Evolutionary conservation across 2,329 filamentous ascomycete species (phyloP).

Genomic region (Fusarium sterilihyphosum): DNA sequence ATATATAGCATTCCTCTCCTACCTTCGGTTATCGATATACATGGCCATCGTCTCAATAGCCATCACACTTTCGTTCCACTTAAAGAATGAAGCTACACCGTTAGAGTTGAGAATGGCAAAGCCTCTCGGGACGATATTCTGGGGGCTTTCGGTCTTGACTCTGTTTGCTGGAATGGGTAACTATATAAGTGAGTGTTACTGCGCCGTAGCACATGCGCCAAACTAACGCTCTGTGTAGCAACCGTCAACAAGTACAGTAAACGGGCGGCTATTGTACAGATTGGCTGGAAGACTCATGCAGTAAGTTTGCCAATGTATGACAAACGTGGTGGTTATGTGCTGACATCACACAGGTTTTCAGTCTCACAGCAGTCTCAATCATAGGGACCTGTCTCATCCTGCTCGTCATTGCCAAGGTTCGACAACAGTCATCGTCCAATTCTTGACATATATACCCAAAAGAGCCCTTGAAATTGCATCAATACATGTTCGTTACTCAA

Average conservation of each 20-base stretch:
- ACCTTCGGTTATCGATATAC: conserved; percentile 88
- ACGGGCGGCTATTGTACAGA: conserved; percentile 86
- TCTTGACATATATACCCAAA: conserved; percentile 2
- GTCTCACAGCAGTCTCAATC: conserved; percentile 69
- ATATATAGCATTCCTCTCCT: conserved; percentile 79
- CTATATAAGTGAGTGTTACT: conserved; percentile 73
- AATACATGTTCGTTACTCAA: conserved; percentile 17
- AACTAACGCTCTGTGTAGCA: conserved; percentile 50
- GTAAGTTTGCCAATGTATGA: conserved; percentile 57
- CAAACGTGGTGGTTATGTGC: not conserved
- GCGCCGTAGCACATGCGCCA: not conserved
- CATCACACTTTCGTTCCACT: conserved; percentile 92
- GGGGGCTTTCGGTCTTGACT: conserved; percentile 81
- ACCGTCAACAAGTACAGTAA: conserved; percentile 83
- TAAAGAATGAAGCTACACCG: conserved; percentile 75
- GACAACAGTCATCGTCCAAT: conserved; percentile 28
- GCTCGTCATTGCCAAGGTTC: conserved; percentile 59
- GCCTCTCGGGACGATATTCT: conserved; percentile 89
- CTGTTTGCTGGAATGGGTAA: conserved; percentile 82
- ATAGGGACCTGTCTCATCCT: conserved; percentile 73
- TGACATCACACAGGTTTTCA: conserved; percentile 63
- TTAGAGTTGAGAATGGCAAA: conserved; percentile 81
- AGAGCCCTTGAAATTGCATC: not conserved
- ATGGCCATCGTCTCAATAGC: conserved; percentile 90
- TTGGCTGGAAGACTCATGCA: conserved; percentile 90